phyloP scores from a whole-genome alignment of 306 rosid species.

The Pueraria montana region DNA sequence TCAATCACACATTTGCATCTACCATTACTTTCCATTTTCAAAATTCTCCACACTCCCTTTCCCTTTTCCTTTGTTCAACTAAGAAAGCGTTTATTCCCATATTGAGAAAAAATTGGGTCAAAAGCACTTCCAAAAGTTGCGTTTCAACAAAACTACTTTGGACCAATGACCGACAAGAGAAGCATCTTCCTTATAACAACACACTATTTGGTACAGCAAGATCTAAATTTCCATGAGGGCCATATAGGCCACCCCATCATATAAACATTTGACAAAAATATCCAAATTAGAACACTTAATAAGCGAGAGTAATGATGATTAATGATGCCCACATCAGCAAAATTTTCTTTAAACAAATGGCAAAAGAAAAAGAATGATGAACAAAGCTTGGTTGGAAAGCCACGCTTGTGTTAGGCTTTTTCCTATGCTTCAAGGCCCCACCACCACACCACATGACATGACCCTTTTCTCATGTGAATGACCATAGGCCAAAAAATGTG shows the following conservation, averaged over 20 bases:
- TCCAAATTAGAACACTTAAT: background rate
- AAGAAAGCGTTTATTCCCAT: background rate
- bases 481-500: constrained; percentile 25
- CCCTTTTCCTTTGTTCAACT: background rate
- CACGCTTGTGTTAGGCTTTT: constrained; percentile 60
- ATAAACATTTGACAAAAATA: constrained; percentile 27
- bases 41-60: background rate
- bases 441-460: constrained; percentile 34
- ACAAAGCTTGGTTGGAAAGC: constrained; percentile 64
- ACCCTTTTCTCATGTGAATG: constrained; percentile 49
- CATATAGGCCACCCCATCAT: constrained; percentile 37
- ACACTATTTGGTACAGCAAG: constrained; percentile 36
- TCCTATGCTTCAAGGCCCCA: constrained; percentile 51
- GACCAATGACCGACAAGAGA: constrained; percentile 54
- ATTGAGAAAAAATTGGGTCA: constrained; percentile 40
- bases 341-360: constrained; percentile 42
- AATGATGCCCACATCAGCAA: constrained; percentile 53
- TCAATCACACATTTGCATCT: background rate
- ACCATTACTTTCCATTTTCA: background rate
- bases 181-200: constrained; percentile 41
- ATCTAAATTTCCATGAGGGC: constrained; percentile 43
- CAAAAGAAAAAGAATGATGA: constrained; percentile 47
- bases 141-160: constrained; percentile 38
- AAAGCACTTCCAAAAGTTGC: constrained; percentile 45
- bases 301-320: constrained; percentile 63